Base-by-base conservation (phyloP, 2,329 filamentous ascomycete species). In the Eutypa lata region DNA sequence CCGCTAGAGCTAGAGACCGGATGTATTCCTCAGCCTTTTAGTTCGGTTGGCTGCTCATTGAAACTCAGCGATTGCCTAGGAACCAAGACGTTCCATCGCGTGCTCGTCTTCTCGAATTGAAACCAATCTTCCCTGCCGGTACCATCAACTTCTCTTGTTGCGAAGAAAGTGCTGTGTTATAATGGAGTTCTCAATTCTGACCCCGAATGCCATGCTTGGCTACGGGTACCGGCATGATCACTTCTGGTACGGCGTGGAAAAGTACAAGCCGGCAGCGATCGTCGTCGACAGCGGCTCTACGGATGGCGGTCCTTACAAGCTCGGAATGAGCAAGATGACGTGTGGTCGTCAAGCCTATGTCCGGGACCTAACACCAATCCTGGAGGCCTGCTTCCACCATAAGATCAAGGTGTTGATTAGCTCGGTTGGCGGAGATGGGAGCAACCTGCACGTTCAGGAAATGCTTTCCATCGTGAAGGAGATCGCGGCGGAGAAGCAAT, bases 381-480 rank as follows among this genome's bases (percentile, higher is more conserved):
- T 62, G 61, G 22, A 55, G 46, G 61, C 65, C 48, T 38, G 60
- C 44, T 54, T 57, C 22, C 57, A 62, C 18, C 47, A 60, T 44
- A 61, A 59, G 46, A 54, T 62, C 52, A 63, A 63, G 47, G 53
- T 64, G 16, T 37, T 54, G 33, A 70, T 75, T 3, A 61, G 67
- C 2, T 76, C 73, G 2, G 73, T 64, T 1, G 74, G 74, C 2
- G 74, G 74, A 1, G 73, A 74, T 60, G 72, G 72, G 3, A 68
- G 63, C 26, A 67, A 73, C 49, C 62, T 55, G 2, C 74, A 76
- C 57, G 73, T 77, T 2, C 57, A 68, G 13, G 68, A 70, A 44
- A 70, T 75, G 59, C 40, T 72, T 0, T 65, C 66, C 1, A 71
- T 76, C 37, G 64, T 76, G 11, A 48, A 56, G 2, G 69, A 72